Evolutionary conservation across 768 basidiomycete species (phyloP), one percentile per base, ranked within the genome.

Genomic region (Roridomyces roridus): DNA sequence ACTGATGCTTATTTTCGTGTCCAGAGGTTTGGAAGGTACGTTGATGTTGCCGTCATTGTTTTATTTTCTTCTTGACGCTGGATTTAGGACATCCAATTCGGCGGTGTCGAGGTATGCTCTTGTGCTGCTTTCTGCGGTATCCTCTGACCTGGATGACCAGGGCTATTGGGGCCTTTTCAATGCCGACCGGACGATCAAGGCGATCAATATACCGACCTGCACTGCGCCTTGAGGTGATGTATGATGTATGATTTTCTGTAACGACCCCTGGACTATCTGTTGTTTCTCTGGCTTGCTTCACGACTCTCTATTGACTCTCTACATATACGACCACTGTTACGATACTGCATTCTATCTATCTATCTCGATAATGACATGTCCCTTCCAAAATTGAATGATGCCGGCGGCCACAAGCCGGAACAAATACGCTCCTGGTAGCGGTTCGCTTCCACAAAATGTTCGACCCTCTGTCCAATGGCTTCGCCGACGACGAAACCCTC

Each of bases 1-100:
- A 34, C 10, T 11, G 15, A 34, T 34, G 2, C 31, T 34, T 10
- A 34, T 15, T 34, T 34, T 34, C 4, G 31, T 15, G 10, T 34
- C 10, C 31, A 34, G 90, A 94, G 70, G 72, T 76, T 26, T 96
- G 92, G 93, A 93, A 94, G 79, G 85, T 83, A 63, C 65, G 80
- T 39, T 34, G 31, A 15, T 65, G 80, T 39, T n/a, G n/a, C n/a
- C n/a, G 14, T 48, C 31, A 61, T 18, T 7, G 28, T 31, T 48
- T 28, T 28, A 46, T 24, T 23, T 42, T 56, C 14, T 6, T 28
- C 42, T 8, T 58, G 45, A 61, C 36, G 18, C 26, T 29, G 7
- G 31, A 44, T 64, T 25, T 51, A 88, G 84, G 83, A 83, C 64
- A 65, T 60, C 2, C 69, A 81, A 67, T 96, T 85, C 62, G 94